phyloP scores from a whole-genome alignment of 106 monocot species.

The Dioscorea zingiberensis region DNA sequence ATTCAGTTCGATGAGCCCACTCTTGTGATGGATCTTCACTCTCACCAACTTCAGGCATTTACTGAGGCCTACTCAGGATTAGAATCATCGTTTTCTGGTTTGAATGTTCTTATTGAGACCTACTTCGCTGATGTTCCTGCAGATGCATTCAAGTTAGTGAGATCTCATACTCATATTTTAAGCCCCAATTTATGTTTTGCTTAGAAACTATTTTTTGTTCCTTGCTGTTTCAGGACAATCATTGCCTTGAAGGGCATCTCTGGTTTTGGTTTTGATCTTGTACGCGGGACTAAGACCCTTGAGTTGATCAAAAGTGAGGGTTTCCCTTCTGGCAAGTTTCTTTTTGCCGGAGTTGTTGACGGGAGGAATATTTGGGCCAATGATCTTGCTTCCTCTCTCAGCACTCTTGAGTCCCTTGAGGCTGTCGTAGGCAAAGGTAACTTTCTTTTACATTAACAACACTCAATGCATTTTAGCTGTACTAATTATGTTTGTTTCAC shows the following conservation, averaged over 20 bases:
- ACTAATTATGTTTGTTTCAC: constrained; percentile 1
- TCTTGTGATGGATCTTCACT: constrained; percentile 65
- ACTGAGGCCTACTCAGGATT: constrained; percentile 69
- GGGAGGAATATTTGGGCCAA: constrained; percentile 84
- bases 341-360: constrained; percentile 56
- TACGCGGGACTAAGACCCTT: constrained; percentile 59
- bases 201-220: neutral
- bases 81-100: constrained; percentile 60
- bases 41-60: constrained; percentile 62
- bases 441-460: neutral
- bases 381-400: constrained; percentile 51
- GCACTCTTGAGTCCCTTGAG: constrained; percentile 44
- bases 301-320: constrained; percentile 46
- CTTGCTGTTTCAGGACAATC: constrained; percentile 34
- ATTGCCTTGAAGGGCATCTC: constrained; percentile 43
- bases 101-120: constrained; percentile 75
- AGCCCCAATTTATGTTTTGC: neutral
- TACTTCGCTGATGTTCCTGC: constrained; percentile 89
- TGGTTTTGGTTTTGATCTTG: constrained; percentile 65
- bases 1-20: constrained; percentile 93
- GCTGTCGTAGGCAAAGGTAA: constrained; percentile 61
- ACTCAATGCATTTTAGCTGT: no score
- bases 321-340: constrained; percentile 61
- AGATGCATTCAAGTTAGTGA: constrained; percentile 70
- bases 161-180: neutral